Base-by-base conservation (phyloP, 140 eudicot species). In the Artemisia princeps region DNA sequence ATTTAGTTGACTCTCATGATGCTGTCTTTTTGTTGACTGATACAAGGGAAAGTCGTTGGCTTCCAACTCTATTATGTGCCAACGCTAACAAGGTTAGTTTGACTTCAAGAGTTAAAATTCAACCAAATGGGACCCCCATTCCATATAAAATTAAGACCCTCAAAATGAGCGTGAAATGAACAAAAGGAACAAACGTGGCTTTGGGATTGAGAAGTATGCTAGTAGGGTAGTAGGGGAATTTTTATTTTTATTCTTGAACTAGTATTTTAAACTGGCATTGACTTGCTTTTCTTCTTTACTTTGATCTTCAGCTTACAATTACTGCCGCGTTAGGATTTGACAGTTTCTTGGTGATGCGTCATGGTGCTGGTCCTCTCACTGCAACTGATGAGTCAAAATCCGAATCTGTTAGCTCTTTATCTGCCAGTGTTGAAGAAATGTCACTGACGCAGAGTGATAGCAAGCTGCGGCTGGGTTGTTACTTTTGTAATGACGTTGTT, bases 41-140 rank as follows among this genome's bases (percentile, higher is more conserved):
- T 69, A 91, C 97, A 52, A 76, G 96, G 57, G 96, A 91, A 85
- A 91, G 97, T 71, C 89, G 97, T 55, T 91, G 97, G 97, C 92
- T 87, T 46, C 97, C 97, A 6, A 85, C 92, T 70, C 87, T 91
- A 59, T 79, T 91, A 66, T 81, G 86, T 71, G 80, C 97, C 75
- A 81, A 79, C 65, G 79, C 92, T 40, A 85, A 91, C 65, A 91
- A 91, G 96, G 97, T 88, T 62, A 54, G 69, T 56, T 74, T 51
- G 28, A 65, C 60, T 65, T 64, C 10, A 37, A 37, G 44, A 37
- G 2, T 37, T 40, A 50, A 50, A 65, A 50, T 12, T 50, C 59
- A 50, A 65, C 10, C 4, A 60, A 60, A 24, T 60, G 46, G 28
- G 60, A 55, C 28, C 26, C 26, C 9, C 14, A 55, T 5, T 15